Conservation (phyloP, 2,329 filamentous ascomycete genomes). For the Fusarium foetens region DNA sequence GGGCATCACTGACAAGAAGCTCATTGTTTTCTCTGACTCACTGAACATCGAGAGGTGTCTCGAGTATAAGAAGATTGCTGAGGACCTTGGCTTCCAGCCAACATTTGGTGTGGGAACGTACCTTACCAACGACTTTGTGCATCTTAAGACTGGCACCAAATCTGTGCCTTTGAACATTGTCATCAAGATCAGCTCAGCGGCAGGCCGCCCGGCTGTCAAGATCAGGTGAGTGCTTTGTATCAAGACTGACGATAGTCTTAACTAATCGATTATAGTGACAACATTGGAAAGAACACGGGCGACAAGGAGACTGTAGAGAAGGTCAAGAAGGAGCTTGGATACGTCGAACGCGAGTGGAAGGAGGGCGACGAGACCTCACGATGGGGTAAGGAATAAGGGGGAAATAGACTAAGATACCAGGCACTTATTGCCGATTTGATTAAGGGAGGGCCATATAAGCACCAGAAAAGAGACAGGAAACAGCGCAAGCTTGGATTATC, state of each 20-base stretch:
- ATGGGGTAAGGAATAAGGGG: slow-evolving; percentile 69
- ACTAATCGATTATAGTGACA: slow-evolving; percentile 64
- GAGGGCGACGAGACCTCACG: slow-evolving; percentile 84
- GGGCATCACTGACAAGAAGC: slow-evolving; percentile 83
- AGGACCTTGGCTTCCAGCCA: slow-evolving; percentile 82
- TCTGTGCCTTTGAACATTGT: slow-evolving; percentile 96
- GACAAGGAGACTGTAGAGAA: slow-evolving; percentile 80
- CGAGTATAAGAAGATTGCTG: slow-evolving; percentile 86
- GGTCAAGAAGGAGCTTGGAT: slow-evolving; percentile 88
- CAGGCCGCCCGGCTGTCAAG: slow-evolving; percentile 86
- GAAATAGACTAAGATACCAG: slow-evolving; percentile 31
- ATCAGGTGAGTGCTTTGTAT: slow-evolving; percentile 64
- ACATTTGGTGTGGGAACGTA: slow-evolving; percentile 96
- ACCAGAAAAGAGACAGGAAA: not conserved
- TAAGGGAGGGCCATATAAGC: not conserved
- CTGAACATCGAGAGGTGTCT: slow-evolving; percentile 91
- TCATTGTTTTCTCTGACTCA: slow-evolving; percentile 94
- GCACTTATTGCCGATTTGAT: not conserved
- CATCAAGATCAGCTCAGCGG: slow-evolving; percentile 92
- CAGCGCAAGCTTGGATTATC: not conserved
- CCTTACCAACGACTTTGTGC: slow-evolving; percentile 92
- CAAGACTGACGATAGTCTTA: rapidly evolving
- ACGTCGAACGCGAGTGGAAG: slow-evolving; percentile 85
- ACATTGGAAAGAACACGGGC: slow-evolving; percentile 93
- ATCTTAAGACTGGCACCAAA: slow-evolving; percentile 78